Base-by-base conservation (phyloP, 257 asterid genomes). In the Prunella vulgaris region DNA sequence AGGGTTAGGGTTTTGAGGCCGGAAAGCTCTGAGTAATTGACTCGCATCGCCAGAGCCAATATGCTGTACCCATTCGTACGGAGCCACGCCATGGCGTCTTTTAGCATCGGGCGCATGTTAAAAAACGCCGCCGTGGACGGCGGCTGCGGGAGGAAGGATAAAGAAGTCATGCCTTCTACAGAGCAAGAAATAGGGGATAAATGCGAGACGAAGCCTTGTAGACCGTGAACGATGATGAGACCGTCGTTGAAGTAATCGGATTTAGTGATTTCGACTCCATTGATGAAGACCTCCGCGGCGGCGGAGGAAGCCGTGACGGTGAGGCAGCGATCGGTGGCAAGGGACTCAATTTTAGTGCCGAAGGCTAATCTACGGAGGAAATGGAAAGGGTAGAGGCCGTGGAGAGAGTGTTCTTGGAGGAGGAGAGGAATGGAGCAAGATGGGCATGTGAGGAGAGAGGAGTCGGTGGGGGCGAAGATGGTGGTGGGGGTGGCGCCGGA, bases 201-300 rank as follows among this genome's bases (percentile, higher is more conserved):
- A 32, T 87, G 95, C 4, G 95, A 62, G 30, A 92, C 52, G 73
- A 76, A 86, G 10, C 98, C 97, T 10, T 74, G 86, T 5, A 92
- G 27, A 3, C 80, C 90, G 44, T 92, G 97, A 68, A 92, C 60
- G 56, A 92, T 65, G 38, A 86, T 1, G 10, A 83, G 70, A 20
- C 96, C 98, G 49, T 86, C 80, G 78, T 88, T 82, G 93, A 79
- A 89, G 44, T 86, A 71, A 22, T 90, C 96, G n/a, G 86, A 90
- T 51, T 75, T 77, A 1, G 79, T 66, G 64, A 92, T 81, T 21
- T 84, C 87, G 0, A 77, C 89, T 18, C 98, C 97, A 63, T 86
- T 85, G 81, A 90, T 66, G 69, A 89, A 92, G 18, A 92, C 74
- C 44, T 64, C 77, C 14, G 60, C 14, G 13, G 70, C 20, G 56